Percentiles rank a stretch among this genome's conserved stretches.
Evolutionary conservation across 208 protist genomes (phyloP).

Genomic region (Acanthamoeba polyphaga): DNA sequence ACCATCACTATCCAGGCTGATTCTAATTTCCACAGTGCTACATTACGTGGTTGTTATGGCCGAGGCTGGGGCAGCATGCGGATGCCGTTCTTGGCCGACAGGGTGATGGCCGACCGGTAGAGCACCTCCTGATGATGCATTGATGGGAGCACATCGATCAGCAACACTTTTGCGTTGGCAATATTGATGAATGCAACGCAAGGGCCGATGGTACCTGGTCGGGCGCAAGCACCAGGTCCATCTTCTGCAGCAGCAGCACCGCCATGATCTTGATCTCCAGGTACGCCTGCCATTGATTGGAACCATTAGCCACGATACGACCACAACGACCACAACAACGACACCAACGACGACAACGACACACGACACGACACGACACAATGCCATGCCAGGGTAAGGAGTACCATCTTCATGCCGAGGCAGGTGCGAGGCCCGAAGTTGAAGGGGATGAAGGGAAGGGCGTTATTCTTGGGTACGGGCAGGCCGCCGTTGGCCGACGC

Average conservation of each 20-base stretch:
- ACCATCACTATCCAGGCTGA: too few relatives aligned
- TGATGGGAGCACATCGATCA: background rate
- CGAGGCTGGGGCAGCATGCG: slow-evolving; percentile 24
- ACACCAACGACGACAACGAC: background rate
- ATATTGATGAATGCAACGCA: too few relatives aligned
- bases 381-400: background rate
- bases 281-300: background rate
- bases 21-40: too few relatives aligned
- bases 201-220: too few relatives aligned
- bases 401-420: slow-evolving; percentile 74
- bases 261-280: slow-evolving; percentile 69
- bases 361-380: background rate
- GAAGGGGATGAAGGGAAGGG: slow-evolving; percentile 67
- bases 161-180: background rate
- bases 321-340: background rate
- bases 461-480: slow-evolving; percentile 32
- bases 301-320: too few relatives aligned
- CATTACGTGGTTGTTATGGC: background rate
- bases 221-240: background rate
- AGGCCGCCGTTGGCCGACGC: background rate
- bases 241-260: background rate
- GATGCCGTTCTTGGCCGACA: slow-evolving; percentile 39
- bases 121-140: slow-evolving; percentile 91
- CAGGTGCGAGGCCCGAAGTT: slow-evolving; percentile 66
- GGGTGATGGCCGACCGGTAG: slow-evolving; percentile 43